Evolutionary conservation across 2,329 filamentous ascomycete genomes (phyloP).

Genomic region (Aureobasidium melanogenum): DNA sequence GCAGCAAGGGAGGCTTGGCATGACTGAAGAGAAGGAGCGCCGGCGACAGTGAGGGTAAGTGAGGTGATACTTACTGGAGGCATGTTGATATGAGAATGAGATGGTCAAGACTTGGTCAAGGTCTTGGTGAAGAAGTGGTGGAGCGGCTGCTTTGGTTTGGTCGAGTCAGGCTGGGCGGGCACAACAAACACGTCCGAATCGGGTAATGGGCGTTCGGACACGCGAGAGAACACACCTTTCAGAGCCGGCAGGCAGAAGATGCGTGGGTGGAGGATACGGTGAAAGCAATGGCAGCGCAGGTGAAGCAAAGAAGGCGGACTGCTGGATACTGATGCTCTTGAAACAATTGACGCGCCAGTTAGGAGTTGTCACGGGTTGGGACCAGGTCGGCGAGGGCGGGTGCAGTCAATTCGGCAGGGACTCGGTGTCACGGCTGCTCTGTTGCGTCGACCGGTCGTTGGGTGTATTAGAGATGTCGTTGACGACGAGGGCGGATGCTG

Average conservation of each 20-base stretch:
- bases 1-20: slow-evolving; percentile 7
- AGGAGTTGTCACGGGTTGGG: background rate
- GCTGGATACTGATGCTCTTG: slow-evolving; percentile 7
- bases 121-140: background rate
- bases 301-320: slow-evolving; percentile 7
- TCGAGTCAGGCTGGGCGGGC: slow-evolving; percentile 9
- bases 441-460: background rate
- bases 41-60: background rate
- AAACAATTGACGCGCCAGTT: slow-evolving; percentile 10
- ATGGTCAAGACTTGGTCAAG: slow-evolving; percentile 8
- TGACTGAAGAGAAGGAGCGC: background rate
- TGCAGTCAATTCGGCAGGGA: slow-evolving; percentile 2
- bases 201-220: slow-evolving; percentile 6
- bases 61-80: slow-evolving; percentile 26
- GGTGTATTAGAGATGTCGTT: background rate
- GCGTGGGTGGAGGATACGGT: background rate
- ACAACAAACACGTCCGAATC: slow-evolving; percentile 15
- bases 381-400: background rate
- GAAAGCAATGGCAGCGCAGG: slow-evolving; percentile 2
- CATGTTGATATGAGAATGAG: slow-evolving; percentile 21
- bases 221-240: slow-evolving; percentile 3
- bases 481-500: slow-evolving; percentile 7
- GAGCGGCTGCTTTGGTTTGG: slow-evolving; percentile 1
- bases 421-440: background rate
- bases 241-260: background rate